Evolutionary conservation across 192 early-diverging fungal genomes (phyloP).

Genomic region (Mycoemilia scoparia): DNA sequence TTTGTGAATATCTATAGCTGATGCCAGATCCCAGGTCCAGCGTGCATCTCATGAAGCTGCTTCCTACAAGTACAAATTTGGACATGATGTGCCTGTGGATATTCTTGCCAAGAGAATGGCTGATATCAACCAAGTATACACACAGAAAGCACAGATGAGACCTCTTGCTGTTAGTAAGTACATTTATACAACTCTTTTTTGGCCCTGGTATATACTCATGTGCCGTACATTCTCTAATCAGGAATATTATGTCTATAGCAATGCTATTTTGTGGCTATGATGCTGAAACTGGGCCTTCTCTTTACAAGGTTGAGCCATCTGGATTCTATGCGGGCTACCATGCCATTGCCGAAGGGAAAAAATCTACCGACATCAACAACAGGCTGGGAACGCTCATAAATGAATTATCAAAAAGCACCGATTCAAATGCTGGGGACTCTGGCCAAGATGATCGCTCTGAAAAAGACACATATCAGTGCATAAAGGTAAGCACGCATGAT

Average conservation of each 20-base stretch:
- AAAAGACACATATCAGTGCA: too few relatives aligned
- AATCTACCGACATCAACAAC: constrained; percentile 63
- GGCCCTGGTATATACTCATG: background rate
- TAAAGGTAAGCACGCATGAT: too few relatives aligned
- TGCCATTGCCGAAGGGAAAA: constrained; percentile 88
- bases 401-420: too few relatives aligned
- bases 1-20: constrained; percentile 89
- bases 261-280: constrained; percentile 97
- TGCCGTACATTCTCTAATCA: too few relatives aligned
- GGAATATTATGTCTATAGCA: too few relatives aligned
- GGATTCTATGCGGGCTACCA: constrained; percentile 96
- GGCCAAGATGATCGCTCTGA: too few relatives aligned
- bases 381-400: too few relatives aligned
- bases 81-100: constrained; percentile 92
- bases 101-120: constrained; percentile 96
- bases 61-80: constrained; percentile 97
- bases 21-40: constrained; percentile 81
- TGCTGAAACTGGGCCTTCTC: constrained; percentile 86
- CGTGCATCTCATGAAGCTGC: constrained; percentile 91
- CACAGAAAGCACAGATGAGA: constrained; percentile 96
- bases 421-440: too few relatives aligned
- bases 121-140: constrained; percentile 98
- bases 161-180: constrained; percentile 90
- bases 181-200: constrained; percentile 26
- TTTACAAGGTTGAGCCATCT: constrained; percentile 96